Conservation (phyloP, 2,329 filamentous ascomycete species). For the Talaromyces sp. region DNA sequence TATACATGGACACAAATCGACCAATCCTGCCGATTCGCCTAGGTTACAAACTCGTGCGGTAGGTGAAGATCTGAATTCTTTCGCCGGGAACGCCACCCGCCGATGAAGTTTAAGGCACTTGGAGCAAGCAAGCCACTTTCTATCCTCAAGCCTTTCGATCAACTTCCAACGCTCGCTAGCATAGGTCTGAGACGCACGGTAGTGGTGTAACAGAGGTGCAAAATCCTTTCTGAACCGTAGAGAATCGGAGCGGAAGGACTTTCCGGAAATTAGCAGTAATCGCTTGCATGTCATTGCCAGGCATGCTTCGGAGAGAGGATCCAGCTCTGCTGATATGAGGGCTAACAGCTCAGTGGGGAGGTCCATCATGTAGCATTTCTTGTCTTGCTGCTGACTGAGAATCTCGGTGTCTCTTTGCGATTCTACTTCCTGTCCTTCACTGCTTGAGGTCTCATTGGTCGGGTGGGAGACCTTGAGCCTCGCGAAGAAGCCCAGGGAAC, state of each 20-base stretch:
- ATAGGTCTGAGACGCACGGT: conserved; percentile 36
- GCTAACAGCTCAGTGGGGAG: conserved; percentile 37
- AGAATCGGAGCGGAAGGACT: conserved; percentile 30
- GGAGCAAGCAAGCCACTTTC: conserved; percentile 35
- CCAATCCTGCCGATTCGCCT: conserved; percentile 34
- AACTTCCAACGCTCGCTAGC: conserved; percentile 37
- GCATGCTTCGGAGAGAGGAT: conserved; percentile 33
- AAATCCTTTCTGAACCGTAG: conserved; percentile 39
- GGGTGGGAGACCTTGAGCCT: conserved; percentile 27
- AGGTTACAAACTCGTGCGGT: conserved; percentile 33
- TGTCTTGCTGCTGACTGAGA: conserved; percentile 1
- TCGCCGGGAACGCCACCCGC: conserved; percentile 30
- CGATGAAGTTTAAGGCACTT: conserved; percentile 40
- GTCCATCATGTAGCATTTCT: conserved; percentile 34
- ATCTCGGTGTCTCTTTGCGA: conserved; percentile 11
- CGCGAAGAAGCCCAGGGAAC: conserved; percentile 22
- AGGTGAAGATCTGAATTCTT: conserved; percentile 33
- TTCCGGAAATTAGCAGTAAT: conserved; percentile 32
- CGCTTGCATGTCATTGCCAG: conserved; percentile 40
- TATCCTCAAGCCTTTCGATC: conserved; percentile 34
- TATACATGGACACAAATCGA: conserved; percentile 40
- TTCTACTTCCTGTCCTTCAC: conserved; percentile 23
- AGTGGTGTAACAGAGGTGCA: conserved; percentile 39
- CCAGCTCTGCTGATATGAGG: conserved; percentile 36
- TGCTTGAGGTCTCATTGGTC: conserved; percentile 10